A percentile compares a stretch with the other conserved stretches of the same genome.
Conservation (phyloP, 345 rosid species). For the Theobroma cacao region DNA sequence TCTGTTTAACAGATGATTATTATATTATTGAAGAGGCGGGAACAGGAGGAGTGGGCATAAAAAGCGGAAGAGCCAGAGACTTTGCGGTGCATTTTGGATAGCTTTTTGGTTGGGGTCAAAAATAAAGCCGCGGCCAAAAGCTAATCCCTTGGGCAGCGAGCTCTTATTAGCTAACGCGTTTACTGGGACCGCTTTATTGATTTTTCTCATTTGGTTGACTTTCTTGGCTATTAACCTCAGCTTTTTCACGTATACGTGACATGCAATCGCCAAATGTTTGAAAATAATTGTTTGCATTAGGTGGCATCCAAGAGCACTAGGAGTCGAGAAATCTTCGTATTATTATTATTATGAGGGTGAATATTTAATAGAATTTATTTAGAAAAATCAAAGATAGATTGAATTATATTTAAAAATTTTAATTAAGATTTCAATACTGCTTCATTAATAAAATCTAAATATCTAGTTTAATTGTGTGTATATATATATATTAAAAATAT, state of each 20-base stretch:
- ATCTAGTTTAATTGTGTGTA: too few species aligned
- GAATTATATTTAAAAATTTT: too few species aligned
- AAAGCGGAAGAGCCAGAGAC: background rate
- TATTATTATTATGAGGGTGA: too few species aligned
- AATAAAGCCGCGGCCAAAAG: background rate
- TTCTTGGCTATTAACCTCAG: background rate
- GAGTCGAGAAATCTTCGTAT: background rate
- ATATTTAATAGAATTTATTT: too few species aligned
- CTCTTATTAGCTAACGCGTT: background rate
- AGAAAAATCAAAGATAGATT: too few species aligned
- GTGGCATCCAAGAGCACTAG: background rate
- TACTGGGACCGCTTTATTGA: background rate
- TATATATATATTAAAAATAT: too few species aligned
- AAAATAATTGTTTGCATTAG: background rate
- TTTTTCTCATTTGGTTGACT: background rate
- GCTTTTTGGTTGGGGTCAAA: conserved; percentile 10
- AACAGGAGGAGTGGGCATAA: background rate
- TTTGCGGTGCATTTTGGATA: background rate
- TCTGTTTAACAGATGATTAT: background rate
- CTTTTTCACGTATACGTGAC: background rate
- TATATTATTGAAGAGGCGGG: background rate
- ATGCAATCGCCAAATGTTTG: background rate
- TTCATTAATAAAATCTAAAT: too few species aligned
- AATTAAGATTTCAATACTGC: too few species aligned
- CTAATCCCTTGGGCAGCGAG: conserved; percentile 12